Evolutionary conservation across 1,284 basidiomycete genomes (phyloP), one percentile per base, ranked within the genome.

Genomic region (Polyporus tsugae): DNA sequence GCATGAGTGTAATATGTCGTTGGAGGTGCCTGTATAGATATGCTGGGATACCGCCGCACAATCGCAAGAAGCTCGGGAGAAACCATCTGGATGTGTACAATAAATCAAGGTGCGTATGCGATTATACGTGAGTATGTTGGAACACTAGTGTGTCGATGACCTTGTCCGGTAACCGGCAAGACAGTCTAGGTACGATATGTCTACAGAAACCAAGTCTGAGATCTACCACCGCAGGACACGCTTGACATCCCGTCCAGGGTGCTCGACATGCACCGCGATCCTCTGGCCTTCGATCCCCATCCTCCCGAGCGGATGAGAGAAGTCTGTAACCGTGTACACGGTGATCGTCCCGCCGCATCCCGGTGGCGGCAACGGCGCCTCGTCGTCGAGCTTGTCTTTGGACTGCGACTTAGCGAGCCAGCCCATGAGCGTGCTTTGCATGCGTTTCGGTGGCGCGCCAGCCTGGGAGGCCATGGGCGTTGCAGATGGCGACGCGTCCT

Each of bases 281-380:
- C 64, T 69, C 66, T 73, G 72, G 1, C 75, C 75, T 60, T 68
- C 71, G 53, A 74, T 19, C 4, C 72, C 72, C 46, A 55, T 38
- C 2, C 60, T 42, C n/a, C 63, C 70, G 11, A 72, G 69, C 44
- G 74, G 67, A 46, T 76, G 76, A 33, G 76, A 70, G 11, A 55
- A 42, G 59, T 76, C 74, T 17, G 66, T 67, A 53, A 67, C 64
- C 15, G 64, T 74, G 6, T 38, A 69, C 39, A 75, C 69, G 13
- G 67, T 66, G 41, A 76, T 59, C 55, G 63, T 70, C 5, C 76
- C 75, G 17, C 72, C 74, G 52, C 76, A 77, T 5, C 63, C 62
- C 3, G 67, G 64, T 38, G 62, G 61, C 33, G 38, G 25, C 25
- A 25, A 29, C 44, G 46, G 25, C 39, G 39, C 33, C 29, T 22